Base-by-base conservation (phyloP, 2,329 filamentous ascomycete species). In the Claviceps citrina region DNA sequence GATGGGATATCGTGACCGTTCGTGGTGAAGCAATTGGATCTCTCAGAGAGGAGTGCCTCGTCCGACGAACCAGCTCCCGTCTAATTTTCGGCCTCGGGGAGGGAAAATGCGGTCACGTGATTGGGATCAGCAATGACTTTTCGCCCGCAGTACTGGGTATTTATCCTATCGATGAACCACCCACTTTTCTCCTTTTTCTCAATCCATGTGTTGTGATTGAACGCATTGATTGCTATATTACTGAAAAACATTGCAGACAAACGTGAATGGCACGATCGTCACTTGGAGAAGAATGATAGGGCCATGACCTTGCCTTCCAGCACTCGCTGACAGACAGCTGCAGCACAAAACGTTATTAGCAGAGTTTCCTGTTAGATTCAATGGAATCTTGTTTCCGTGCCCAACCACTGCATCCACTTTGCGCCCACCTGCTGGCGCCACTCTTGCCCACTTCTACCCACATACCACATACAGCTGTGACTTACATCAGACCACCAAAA, bases 1-100 rank as follows among this genome's bases (percentile, higher is more conserved):
- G 65, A 70, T 71, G 66, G 67, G 63, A 66, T 59, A 60, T 60
- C 58, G 55, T 57, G 51, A 56, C 56, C 58, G 59, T 66, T 66
- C 63, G 58, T 54, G 49, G 47, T 53, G 51, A 54, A 54, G 45
- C 52, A 55, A 59, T 57, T 59, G 54, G 54, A 49, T 55, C 56
- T 53, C 51, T 52, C 52, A 51, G 52, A 54, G 58, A 60, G 57
- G 63, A 61, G 60, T 62, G 55, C 58, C 59, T 61, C 58, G 59
- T 60, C 37, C 28, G 12, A 40, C 50, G 49, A 60, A 55, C 42
- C 58, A 58, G 56, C 52, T 61, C 52, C 60, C 60, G 60, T 63
- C 55, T 62, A 62, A 62, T 62, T 63, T 63, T 63, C 60, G 60
- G 58, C 46, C 48, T 49, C 53, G 44, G 53, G 49, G 47, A 54